phyloP scores from a whole-genome alignment of 768 basidiomycete genomes.

The Boletus subcaerulescens region DNA sequence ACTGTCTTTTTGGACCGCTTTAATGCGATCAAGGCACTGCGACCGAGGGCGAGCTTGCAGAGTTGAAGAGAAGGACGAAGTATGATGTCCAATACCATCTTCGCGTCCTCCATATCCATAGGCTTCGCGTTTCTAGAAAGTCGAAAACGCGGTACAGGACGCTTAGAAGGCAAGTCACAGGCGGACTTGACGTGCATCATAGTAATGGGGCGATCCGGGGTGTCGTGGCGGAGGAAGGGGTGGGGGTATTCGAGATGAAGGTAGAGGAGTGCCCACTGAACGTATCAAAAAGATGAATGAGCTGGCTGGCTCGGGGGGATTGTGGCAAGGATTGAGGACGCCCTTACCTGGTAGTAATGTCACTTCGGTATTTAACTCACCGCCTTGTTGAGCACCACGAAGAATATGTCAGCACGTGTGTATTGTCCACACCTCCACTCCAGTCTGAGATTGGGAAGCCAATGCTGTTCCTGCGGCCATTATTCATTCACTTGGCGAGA shows the following conservation, averaged over 20 bases:
- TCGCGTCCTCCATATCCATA: constrained; percentile 18
- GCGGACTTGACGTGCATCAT: constrained; percentile 14
- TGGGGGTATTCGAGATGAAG: not conserved
- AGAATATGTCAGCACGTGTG: constrained; percentile 10
- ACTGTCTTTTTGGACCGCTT: constrained; percentile 10
- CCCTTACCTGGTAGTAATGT: not conserved
- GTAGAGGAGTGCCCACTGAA: not conserved
- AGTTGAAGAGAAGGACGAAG: constrained; percentile 23
- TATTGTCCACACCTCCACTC: constrained; percentile 21
- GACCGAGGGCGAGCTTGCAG: constrained; percentile 16
- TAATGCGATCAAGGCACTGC: not conserved
- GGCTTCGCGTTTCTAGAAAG: constrained; percentile 12
- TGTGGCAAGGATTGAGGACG: not conserved
- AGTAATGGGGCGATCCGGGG: not conserved
- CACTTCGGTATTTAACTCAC: constrained; percentile 27
- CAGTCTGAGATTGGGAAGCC: constrained; percentile 11
- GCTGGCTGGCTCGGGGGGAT: not conserved
- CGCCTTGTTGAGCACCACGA: constrained; percentile 3
- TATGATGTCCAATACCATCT: constrained; percentile 17
- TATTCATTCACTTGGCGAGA: constrained; percentile 3
- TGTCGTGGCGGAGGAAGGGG: not conserved
- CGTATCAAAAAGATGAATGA: constrained; percentile 6
- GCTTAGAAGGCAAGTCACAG: constrained; percentile 9
- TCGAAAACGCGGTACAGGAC: constrained; percentile 5
- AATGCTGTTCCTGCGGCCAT: constrained; percentile 6